Percentiles rank a stretch among this genome's conserved stretches.
These are phyloP conservation scores for Citrullus colocynthis DNA, from an alignment of 306 rosid genomes.

Conservation along the genomic window DNA sequence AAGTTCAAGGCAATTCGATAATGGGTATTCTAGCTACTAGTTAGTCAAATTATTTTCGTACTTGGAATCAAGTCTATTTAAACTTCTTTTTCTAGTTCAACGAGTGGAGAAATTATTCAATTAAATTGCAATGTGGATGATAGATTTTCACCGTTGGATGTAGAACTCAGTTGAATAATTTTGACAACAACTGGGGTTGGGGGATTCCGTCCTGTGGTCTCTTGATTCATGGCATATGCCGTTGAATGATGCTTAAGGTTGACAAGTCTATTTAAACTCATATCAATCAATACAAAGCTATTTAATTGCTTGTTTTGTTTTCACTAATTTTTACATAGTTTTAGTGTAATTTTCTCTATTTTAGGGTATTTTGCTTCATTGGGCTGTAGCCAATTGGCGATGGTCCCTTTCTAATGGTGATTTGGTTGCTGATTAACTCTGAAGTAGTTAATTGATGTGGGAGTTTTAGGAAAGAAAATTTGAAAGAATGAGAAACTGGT, in stretches of 20 bases:
- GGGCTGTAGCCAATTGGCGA: neutral
- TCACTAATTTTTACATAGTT: neutral
- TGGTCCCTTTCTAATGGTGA: neutral
- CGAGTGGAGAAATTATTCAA: too few species aligned
- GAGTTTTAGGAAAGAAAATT: neutral
- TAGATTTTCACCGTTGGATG: too few species aligned
- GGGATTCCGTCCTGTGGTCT: too few species aligned
- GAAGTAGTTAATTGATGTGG: too few species aligned
- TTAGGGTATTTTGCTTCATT: neutral
- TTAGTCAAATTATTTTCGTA: neutral
- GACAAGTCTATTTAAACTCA: too few species aligned
- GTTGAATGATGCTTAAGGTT: too few species aligned
- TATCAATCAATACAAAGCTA: neutral
- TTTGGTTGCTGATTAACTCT: neutral
- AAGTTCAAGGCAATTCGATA: neutral
- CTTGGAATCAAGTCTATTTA: neutral
- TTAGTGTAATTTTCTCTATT: neutral
- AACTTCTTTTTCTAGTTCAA: neutral
- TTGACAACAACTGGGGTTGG: too few species aligned
- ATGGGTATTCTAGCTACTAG: neutral
- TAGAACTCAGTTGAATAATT: too few species aligned
- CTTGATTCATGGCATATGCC: neutral
- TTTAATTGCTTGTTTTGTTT: neutral
- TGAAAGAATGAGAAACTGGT: neutral
- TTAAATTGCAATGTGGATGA: too few species aligned